Base-by-base conservation (phyloP, 2,329 filamentous ascomycete genomes). In the Moelleriella libera region DNA sequence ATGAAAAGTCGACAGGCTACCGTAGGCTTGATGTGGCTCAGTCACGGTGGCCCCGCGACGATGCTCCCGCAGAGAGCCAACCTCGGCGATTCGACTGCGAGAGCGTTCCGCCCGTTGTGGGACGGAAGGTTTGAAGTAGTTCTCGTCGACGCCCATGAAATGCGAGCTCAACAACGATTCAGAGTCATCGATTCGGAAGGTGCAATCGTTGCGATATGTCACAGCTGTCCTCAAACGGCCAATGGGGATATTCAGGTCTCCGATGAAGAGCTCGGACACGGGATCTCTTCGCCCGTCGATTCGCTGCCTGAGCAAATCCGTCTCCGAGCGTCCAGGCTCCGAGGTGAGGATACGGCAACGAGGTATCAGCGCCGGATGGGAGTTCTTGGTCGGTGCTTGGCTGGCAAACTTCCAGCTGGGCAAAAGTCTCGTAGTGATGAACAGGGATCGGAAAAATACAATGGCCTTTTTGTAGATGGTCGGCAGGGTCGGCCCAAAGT, bases 401-500 rank as follows among this genome's bases (percentile, higher is more conserved):
- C 84, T 77, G 41, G 74, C 80, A 58, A 94, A 84, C 66, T 83
- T 94, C 82, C 85, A 95, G 29, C 85, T 81, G 2, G 92, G 92
- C 51, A 95, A 69, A 51, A 96, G 76, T 56, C 86, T 83, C 41
- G 87, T 79, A 47, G 85, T 85, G 45, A 86, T 80, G 63, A 86
- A 95, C 43, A 98, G 74, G 2, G 88, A 88, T 50, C 92, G 79
- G 66, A 97, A 96, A 56, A 96, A 80, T 54, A 97, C 85, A 53
- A 98, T 94, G 57, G 86, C 88, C 67, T 94, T 92, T 68, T 98
- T 98, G 74, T 98, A 98, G 49, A 95, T 82, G 46, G 87, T 90
- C 11, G 92, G 88, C 46, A 97, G 69, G 32, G 69, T 71, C 9
- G 70, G 70, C 6, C 75, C 76, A 60, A 82, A 86, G 60, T 77